Evolutionary conservation across 495 filamentous ascomycete species (phyloP), one percentile per base, ranked within the genome.

Genomic region (Symbiotaphrina buchneri): DNA sequence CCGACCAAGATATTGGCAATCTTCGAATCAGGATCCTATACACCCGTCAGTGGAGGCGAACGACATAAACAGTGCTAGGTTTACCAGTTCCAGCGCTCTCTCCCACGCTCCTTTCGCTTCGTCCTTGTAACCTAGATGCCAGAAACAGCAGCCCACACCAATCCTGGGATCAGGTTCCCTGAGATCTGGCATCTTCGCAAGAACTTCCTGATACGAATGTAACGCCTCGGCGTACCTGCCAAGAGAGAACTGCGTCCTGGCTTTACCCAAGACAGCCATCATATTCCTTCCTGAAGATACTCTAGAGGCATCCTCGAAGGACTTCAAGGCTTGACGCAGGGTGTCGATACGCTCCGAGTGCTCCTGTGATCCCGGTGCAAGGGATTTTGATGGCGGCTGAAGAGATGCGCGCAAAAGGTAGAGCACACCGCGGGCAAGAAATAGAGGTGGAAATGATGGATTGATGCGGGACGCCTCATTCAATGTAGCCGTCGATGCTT

Each of bases 401-500:
- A 94, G 55, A 0, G 84, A 92, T 2, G 87, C 75, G 37, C 79
- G 79, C 16, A 97, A 66, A 2, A 97, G 68, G 30, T 74, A 74
- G 14, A 93, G 60, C 15, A 93, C 81, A 31, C 87, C 87, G 22
- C 83, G 75, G n/a, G 87, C 84, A 28, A 97, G 63, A 43, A 75
- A 85, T 0, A 92, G 60, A 15, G 84, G 81, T 13, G 82, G 71
- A 37, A 83, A 92, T 1, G 78, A 67, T 3, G 87, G 87, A 47
- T 84, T 93, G 43, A 94, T 68, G n/a, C 84, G 72, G 1, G 78
- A 79, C 1, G 84, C 84, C 40, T 95, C 87, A 44, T 97, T 97
- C 35, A 95, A 56, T 1, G 74, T 81, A 25, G 71, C 71, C 1
- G 84, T 95, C 5, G 83, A 83, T n/a, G 72, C 62, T 43, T 90